Evolutionary conservation across 176 grass and related monocot genomes (phyloP).

Genomic region (Musa troglodytarum): DNA sequence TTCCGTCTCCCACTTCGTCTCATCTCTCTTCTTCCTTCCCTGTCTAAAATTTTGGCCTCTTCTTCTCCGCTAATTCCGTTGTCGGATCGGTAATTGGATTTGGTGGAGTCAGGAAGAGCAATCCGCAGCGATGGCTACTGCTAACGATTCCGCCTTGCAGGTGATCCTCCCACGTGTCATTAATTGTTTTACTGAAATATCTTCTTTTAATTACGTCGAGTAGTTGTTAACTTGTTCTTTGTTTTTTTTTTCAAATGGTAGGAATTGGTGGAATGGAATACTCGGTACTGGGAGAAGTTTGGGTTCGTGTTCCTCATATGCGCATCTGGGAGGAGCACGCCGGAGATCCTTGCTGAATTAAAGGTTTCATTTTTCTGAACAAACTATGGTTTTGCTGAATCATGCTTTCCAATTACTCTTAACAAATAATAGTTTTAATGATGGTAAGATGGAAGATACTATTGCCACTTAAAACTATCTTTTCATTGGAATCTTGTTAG

Average conservation of each 20-base stretch:
- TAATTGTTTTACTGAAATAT: not conserved
- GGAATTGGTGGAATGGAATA: conserved; percentile 79
- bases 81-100: conserved; percentile 1
- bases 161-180: conserved; percentile 14
- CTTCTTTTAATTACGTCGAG: not conserved
- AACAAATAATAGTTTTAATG: too few species aligned
- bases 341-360: conserved; percentile 82
- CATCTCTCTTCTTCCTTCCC: not conserved
- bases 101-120: conserved; percentile 92
- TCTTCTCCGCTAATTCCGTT: too few species aligned
- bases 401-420: too few species aligned
- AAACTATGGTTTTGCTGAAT: too few species aligned
- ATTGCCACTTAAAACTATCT: too few species aligned
- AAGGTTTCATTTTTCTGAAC: conserved; percentile 37
- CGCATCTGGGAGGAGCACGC: conserved; percentile 54
- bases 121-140: conserved; percentile 46
- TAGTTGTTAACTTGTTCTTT: not conserved
- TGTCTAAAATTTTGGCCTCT: too few species aligned
- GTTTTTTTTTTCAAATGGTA: conserved; percentile 9
- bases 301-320: conserved; percentile 72
- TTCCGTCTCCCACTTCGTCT: conserved; percentile 50
- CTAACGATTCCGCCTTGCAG: conserved; percentile 44
- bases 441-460: too few species aligned
- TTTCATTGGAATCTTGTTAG: too few species aligned
- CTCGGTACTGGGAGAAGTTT: conserved; percentile 59